Conservation (phyloP, 257 asterid species). For the Solanum sitiens region DNA sequence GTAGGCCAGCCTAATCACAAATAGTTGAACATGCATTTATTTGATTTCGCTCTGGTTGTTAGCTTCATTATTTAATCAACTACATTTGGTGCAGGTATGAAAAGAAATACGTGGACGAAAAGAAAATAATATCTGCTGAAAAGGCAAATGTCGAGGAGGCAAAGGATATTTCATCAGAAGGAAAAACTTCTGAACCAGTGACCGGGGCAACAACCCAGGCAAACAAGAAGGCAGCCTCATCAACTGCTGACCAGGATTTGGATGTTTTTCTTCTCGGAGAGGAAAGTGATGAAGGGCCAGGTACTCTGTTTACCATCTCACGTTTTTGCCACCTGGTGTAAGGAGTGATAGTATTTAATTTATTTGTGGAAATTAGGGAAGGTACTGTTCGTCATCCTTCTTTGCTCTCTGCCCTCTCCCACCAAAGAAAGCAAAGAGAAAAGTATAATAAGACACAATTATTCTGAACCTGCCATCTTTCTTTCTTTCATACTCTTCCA, state of each 20-base stretch:
- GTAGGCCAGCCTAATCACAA: neutral
- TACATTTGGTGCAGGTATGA: slow-evolving; percentile 45
- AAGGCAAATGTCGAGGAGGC: slow-evolving; percentile 33
- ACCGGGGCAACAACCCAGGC: slow-evolving; percentile 27
- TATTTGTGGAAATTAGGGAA: neutral
- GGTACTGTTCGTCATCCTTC: neutral
- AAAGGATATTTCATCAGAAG: slow-evolving; percentile 36
- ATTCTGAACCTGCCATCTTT: neutral
- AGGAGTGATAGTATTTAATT: neutral
- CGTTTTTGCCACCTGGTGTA: neutral
- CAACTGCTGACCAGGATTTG: slow-evolving; percentile 80
- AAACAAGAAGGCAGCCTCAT: slow-evolving; percentile 30
- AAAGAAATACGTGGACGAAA: slow-evolving; percentile 52
- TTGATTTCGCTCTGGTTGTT: neutral
- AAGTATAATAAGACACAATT: neutral
- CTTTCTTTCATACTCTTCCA: neutral
- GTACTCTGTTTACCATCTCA: slow-evolving; percentile 21
- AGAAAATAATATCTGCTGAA: slow-evolving; percentile 41
- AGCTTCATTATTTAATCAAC: slow-evolving; percentile 6
- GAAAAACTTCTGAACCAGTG: slow-evolving; percentile 28
- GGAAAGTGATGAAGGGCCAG: slow-evolving; percentile 82
- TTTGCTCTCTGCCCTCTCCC: neutral
- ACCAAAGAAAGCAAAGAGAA: neutral
- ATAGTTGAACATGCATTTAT: neutral
- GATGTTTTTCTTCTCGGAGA: slow-evolving; percentile 94